Base-by-base conservation (phyloP, 1,284 basidiomycete species). In the Leccinum solheimii region DNA sequence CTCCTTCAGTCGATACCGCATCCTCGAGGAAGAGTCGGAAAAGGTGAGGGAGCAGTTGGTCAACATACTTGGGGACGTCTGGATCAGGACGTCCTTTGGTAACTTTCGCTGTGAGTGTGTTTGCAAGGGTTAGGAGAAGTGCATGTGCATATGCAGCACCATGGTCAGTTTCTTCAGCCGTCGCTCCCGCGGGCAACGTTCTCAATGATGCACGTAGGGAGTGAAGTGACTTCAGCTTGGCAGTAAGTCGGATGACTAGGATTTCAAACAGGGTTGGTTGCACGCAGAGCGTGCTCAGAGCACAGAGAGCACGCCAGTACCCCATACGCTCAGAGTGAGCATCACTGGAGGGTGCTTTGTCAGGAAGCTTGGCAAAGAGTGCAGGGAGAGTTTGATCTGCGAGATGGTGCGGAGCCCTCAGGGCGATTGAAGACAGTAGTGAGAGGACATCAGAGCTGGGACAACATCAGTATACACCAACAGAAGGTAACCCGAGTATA, bases 191-290 rank as follows among this genome's bases (percentile, higher is more conserved):
- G 5, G 30, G 13, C 58, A 63, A 14, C 55, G 51, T 36, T 69
- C 14, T n/a, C 13, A 38, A 30, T 1, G 43, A 30, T 10, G 54
- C 8, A 1, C 71, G 64, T 9, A 80, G 76, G n/a, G 84, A 74
- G 66, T 86, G 88, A 43, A 92, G 73, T 1, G 91, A 71, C 64
- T 95, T 91, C 27, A 98, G 79, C 74, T 94, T 94, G 1, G 90
- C 88, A 1, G 83, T 86, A 11, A 98, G 78, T 23, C 91, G 86
- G 52, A 94, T 84, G 45, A 94, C 86, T 32, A 98, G 83, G 6
- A 83, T 88, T 72, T 95, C 93, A 75, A 97, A 98, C 27, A 98
- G 81, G 23, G 86, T 82, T 0, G 91, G 82, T 52, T 90, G 85
- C 3, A 85, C 75, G 72, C 94, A 97, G 13, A 99, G 83, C 11